phyloP scores from a whole-genome alignment of 371 early-diverging fungal species.

The Dentiscutata heterogama region DNA sequence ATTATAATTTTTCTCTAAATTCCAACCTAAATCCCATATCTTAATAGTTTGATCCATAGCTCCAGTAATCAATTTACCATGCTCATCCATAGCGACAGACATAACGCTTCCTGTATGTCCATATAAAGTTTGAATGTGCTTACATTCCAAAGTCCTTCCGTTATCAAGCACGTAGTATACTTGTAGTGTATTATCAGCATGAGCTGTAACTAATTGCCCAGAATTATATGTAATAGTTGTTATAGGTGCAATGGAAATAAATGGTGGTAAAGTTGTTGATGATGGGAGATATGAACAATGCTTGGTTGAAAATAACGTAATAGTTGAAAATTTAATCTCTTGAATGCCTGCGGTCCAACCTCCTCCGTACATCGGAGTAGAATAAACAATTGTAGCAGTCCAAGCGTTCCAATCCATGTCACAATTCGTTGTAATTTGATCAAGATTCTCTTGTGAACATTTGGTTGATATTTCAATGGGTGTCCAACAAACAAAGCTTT shows the following conservation, averaged over 20 bases:
- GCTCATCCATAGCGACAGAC: slow-evolving; percentile 28
- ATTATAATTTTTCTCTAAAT: neutral
- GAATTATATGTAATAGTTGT: slow-evolving; percentile 51
- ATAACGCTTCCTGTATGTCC: slow-evolving; percentile 58
- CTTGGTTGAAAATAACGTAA: neutral
- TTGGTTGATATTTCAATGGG: slow-evolving; percentile 49
- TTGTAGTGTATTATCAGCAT: slow-evolving; percentile 63
- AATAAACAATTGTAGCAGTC: slow-evolving; percentile 55
- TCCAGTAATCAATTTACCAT: slow-evolving; percentile 34
- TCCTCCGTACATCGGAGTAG: slow-evolving; percentile 51
- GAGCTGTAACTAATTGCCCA: slow-evolving; percentile 60
- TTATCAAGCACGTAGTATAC: slow-evolving; percentile 52
- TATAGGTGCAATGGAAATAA: slow-evolving; percentile 47
- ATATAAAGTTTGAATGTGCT: slow-evolving; percentile 54
- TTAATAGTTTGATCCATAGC: slow-evolving; percentile 38
- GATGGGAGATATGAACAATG: slow-evolving; percentile 41
- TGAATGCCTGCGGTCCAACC: slow-evolving; percentile 57
- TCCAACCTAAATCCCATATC: slow-evolving; percentile 40
- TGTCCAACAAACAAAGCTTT: slow-evolving; percentile 54
- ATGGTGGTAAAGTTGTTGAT: neutral
- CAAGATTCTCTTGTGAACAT: no score
- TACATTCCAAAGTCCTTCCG: slow-evolving; percentile 48
- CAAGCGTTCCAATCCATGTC: slow-evolving; percentile 43
- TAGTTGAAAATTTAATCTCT: slow-evolving; percentile 16
- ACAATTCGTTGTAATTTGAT: neutral